A percentile compares a stretch with the other conserved stretches of the same genome.
Evolutionary conservation across 805 yeast genomes (phyloP).

Genomic region (Ogataea glucozyma): DNA sequence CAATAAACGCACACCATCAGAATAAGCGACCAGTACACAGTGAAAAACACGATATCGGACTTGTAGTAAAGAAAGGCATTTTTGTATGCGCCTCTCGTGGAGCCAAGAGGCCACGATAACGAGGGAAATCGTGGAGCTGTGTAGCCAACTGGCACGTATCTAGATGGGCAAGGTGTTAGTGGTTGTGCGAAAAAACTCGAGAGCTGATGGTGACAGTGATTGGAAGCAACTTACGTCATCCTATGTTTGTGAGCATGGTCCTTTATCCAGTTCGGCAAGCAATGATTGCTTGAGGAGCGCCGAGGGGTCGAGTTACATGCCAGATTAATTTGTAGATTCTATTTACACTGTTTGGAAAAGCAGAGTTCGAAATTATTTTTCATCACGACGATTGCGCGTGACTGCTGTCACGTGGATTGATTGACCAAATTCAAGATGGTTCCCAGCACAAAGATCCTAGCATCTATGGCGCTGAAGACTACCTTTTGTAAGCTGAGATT

Average conservation of each 20-base stretch:
- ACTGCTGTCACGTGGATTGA: neutral
- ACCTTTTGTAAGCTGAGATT: constrained; percentile 43
- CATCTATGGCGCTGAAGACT: constrained; percentile 48
- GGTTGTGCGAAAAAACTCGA: neutral
- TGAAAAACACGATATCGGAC: constrained; percentile 78
- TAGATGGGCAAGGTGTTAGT: constrained; percentile 4
- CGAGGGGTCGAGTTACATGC: no score
- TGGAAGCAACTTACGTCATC: constrained; percentile 8
- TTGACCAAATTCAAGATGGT: constrained; percentile 6
- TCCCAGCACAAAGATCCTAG: constrained; percentile 45
- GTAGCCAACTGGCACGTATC: constrained; percentile 73
- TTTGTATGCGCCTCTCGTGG: constrained; percentile 35
- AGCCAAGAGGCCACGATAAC: constrained; percentile 64
- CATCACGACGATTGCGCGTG: neutral
- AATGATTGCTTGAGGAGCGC: neutral
- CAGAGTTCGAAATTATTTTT: no score
- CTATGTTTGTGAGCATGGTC: constrained; percentile 1
- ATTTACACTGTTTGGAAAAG: no score
- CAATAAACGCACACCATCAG: constrained; percentile 62
- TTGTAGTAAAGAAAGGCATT: constrained; percentile 65
- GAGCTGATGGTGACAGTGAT: neutral
- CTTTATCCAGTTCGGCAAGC: neutral
- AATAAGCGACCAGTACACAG: constrained; percentile 78
- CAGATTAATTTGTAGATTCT: neutral
- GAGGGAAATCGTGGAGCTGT: constrained; percentile 79